A percentile compares a stretch with the other conserved stretches of the same genome.
These are phyloP conservation scores for Acacia confusa DNA, from an alignment of 306 rosid species.

Conservation along the genomic window DNA sequence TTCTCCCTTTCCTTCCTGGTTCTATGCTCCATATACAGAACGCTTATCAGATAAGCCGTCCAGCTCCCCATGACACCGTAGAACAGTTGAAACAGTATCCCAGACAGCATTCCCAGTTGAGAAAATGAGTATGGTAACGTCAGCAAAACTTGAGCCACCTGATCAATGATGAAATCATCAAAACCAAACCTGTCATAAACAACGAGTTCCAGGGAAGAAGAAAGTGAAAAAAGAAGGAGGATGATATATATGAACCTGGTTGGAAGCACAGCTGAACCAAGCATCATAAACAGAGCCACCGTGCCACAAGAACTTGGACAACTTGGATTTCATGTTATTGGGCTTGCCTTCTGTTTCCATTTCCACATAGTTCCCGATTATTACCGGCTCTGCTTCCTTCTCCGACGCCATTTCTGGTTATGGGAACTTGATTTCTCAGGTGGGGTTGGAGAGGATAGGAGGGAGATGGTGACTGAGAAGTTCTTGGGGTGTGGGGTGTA, in stretches of 20 bases:
- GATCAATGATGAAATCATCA: background rate
- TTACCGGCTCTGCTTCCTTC: conserved; percentile 68
- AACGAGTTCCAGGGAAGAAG: too few species aligned
- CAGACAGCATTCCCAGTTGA: conserved; percentile 93
- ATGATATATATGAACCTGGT: conserved; percentile 56
- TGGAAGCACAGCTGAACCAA: conserved; percentile 99
- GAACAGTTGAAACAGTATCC: conserved; percentile 85
- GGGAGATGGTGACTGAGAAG: conserved; percentile 15
- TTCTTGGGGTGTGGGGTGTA: conserved; percentile 14
- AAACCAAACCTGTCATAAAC: background rate
- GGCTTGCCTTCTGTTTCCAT: conserved; percentile 85
- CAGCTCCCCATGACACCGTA: conserved; percentile 93
- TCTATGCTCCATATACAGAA: conserved; percentile 89
- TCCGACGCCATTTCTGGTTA: conserved; percentile 55
- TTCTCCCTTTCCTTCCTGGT: conserved; percentile 96
- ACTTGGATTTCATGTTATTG: conserved; percentile 50
- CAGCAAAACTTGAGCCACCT: conserved; percentile 99
- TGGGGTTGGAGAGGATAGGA: conserved; percentile 19
- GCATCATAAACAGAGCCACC: conserved; percentile 98
- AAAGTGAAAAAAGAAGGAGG: background rate
- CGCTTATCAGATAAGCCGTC: conserved; percentile 96
- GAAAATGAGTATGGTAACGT: conserved; percentile 96
- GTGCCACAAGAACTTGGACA: conserved; percentile 84
- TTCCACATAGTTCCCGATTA: conserved; percentile 86
- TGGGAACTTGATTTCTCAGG: background rate